Evolutionary conservation across 176 grass and related monocot species (phyloP), one percentile per base, ranked within the genome.

Genomic region (Carex pumila): DNA sequence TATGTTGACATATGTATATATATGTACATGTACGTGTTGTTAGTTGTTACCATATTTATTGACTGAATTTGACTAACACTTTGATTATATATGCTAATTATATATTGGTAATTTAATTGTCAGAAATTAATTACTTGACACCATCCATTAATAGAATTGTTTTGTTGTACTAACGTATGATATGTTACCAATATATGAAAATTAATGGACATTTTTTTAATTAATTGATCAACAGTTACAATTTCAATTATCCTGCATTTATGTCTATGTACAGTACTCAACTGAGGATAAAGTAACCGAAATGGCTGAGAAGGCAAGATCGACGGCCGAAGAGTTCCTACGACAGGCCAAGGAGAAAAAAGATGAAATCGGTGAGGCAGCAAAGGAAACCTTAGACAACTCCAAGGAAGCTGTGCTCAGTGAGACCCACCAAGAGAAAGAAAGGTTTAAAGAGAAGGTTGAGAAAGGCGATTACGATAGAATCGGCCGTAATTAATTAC

Each of bases 261-360:
- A 19, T 50, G 6, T 13, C 60, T 65, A 13, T 17, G 32, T 19
- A 7, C 70, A 90, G 85, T 87, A 86, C 45, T 93, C 88, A 18
- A 86, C 89, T 1, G 87, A 93, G 1, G 91, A 90, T 53, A 84
- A 85, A 7, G 12, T 73, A 10, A 69, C 79, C 3, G 91, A 89
- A 68, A 87, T 95, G 3, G 85, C 77, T 0, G 88, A 92, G 5
- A 95, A 95, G 57, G 96, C 93, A 10, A 85, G 83, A 63, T 93
- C 96, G 15, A 93, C 96, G 0, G 96, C 93, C 0, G 91, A 95
- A 39, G 93, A 95, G 88, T 99, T 95, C 83, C 4, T 92, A 60
- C 91, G 91, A 49, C 90, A 90, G 41, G 96, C 96, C 64, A 95
- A 93, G 85, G 91, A 93, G 85, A 99, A 93, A 79, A 83, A 91